Evolutionary conservation across 164 flowering plant species (phyloP), one percentile per base, ranked within the genome.

Genomic region (Euptelea pleiosperma): DNA sequence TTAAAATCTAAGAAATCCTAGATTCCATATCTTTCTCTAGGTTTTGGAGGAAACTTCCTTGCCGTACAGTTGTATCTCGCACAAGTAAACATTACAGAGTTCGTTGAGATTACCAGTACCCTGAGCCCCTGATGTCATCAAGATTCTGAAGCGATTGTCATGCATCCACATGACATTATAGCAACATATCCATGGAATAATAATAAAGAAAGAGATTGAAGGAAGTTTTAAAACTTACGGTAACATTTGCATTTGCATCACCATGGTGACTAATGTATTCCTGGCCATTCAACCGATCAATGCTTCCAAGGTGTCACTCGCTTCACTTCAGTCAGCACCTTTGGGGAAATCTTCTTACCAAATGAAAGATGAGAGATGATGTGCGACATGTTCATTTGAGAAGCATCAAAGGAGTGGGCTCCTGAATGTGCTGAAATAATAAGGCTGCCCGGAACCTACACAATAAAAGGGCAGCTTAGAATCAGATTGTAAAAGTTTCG

Each of bases 401-500:
- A 77, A 61, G 87, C 60, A 76, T 94, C 96, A 73, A 94, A 94
- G 1, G 99, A 94, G 77, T 94, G 99, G 28, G 88, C 52, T 56
- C 73, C 88, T 30, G 97, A 94, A 52, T 67, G 94, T 63, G 99
- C 97, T 58, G 97, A 81, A 45, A 94, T 65, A 12, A 94, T 75
- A 60, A 94, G 95, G 75, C 80, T 82, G 47, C 99, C 99, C 9
- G 99, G 99, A 66, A 93, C 99, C 99, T 93, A 85, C 72, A 77
- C 29, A 65, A 53, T 29, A 36, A 21, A 36, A 50, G 26, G 30
- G 12, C 3, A 53, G 11, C 6, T 58, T 9, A 36, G 42, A 35
- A 36, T 34, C 16, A 56, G 18, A 8, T n/a, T n/a, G n/a, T n/a
- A n/a, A n/a, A n/a, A n/a, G n/a, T n/a, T n/a, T n/a, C n/a, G n/a